Percentiles rank a stretch among this genome's conserved stretches.
phyloP scores from a whole-genome alignment of 2,329 filamentous ascomycete genomes.

The Cladosporium oxysporum region DNA sequence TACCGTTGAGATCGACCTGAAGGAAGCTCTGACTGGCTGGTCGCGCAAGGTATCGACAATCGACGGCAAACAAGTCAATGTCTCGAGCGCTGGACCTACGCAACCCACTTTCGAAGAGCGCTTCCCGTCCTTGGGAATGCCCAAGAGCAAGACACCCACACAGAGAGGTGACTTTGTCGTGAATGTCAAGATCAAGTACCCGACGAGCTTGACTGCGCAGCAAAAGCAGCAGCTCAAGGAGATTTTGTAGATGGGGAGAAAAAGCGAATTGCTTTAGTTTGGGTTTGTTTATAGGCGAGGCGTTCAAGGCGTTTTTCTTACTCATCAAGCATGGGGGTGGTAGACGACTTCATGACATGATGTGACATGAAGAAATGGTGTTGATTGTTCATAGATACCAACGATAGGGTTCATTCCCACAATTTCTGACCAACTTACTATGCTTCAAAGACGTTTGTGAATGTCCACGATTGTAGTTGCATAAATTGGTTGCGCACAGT shows the following conservation, averaged over 20 bases:
- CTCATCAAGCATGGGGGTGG: not conserved
- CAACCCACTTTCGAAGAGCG: slow-evolving; percentile 78
- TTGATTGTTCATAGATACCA: slow-evolving; percentile 20
- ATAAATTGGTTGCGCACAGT: not conserved
- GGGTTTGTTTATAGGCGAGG: slow-evolving; percentile 16
- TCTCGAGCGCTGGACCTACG: slow-evolving; percentile 81
- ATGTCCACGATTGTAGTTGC: not conserved
- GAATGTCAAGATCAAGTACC: slow-evolving; percentile 91
- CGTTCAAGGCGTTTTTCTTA: slow-evolving; percentile 11
- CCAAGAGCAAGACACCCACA: slow-evolving; percentile 82
- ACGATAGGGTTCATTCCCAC: slow-evolving; percentile 4
- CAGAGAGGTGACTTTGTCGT: slow-evolving; percentile 86
- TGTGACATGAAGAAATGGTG: slow-evolving; percentile 20
- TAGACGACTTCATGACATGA: slow-evolving; percentile 24
- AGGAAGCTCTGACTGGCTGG: slow-evolving; percentile 95
- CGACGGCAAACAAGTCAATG: slow-evolving; percentile 79
- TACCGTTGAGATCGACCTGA: slow-evolving; percentile 78
- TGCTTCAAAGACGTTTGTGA: not conserved
- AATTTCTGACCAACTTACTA: not conserved
- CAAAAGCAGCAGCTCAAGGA: slow-evolving; percentile 83
- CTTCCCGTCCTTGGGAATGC: slow-evolving; percentile 90
- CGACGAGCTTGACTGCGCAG: slow-evolving; percentile 68
- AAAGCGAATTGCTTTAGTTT: not conserved
- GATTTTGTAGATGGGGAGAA: slow-evolving; percentile 58
- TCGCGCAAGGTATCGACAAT: slow-evolving; percentile 88